These are phyloP conservation scores for Fusarium luffae DNA, from an alignment of 2,329 filamentous ascomycete species.

Conservation along the genomic window DNA sequence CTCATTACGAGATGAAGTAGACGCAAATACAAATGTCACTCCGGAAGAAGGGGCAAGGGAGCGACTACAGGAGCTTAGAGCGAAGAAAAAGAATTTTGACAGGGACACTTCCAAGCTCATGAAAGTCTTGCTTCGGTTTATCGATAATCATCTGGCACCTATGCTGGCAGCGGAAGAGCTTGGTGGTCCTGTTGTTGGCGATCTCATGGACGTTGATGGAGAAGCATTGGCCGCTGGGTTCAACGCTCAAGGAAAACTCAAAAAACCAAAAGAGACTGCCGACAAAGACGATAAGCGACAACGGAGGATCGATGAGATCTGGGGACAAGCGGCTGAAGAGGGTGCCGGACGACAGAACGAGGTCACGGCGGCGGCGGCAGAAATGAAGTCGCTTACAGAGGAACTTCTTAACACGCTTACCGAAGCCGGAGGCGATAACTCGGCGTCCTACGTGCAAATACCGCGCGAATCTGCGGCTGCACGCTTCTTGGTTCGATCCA, in stretches of 20 bases:
- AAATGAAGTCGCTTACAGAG: conserved; percentile 71
- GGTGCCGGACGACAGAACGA: conserved; percentile 55
- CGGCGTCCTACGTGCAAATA: conserved; percentile 68
- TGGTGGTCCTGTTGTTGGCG: conserved; percentile 84
- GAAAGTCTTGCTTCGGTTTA: conserved; percentile 74
- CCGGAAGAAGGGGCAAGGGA: conserved; percentile 72
- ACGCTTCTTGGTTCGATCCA: conserved; percentile 72
- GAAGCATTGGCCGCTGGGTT: conserved; percentile 70
- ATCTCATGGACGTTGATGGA: conserved; percentile 72
- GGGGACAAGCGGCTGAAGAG: conserved; percentile 55
- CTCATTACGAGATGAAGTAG: conserved; percentile 66
- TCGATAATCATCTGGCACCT: conserved; percentile 74
- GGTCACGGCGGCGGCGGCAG: conserved; percentile 61
- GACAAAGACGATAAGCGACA: conserved; percentile 64
- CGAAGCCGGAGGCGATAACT: conserved; percentile 64
- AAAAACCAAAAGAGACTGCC: conserved; percentile 56
- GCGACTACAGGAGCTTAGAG: conserved; percentile 68
- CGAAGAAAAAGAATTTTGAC: conserved; percentile 70
- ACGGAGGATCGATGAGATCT: conserved; percentile 72
- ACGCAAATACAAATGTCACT: conserved; percentile 67
- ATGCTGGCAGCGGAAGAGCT: conserved; percentile 87
- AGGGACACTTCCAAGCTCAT: conserved; percentile 70
- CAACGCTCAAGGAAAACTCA: conserved; percentile 67
- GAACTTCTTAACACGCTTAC: conserved; percentile 68
- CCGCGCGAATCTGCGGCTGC: conserved; percentile 70